Evolutionary conservation across 177 flowering plant species (phyloP).

Genomic region (Viscum album): DNA sequence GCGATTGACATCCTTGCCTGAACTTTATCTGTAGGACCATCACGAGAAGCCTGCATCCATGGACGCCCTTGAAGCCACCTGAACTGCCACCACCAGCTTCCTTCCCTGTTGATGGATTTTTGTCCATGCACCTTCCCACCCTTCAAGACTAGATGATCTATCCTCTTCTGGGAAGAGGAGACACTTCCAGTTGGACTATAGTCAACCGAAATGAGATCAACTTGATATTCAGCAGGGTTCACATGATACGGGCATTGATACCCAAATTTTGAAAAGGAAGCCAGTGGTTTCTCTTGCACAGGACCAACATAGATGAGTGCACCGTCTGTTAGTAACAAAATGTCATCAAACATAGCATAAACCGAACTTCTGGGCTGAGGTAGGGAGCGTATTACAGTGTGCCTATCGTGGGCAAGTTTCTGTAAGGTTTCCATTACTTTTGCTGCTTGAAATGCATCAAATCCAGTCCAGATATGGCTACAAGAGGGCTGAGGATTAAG

Average conservation of each 20-base stretch:
- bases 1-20: slow-evolving; percentile 93
- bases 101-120: slow-evolving; percentile 37
- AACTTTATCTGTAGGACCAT: slow-evolving; percentile 95
- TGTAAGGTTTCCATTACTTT: slow-evolving; percentile 90
- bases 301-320: slow-evolving; percentile 82
- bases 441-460: slow-evolving; percentile 98
- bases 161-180: slow-evolving; percentile 74
- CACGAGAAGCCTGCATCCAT: slow-evolving; percentile 99
- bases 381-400: slow-evolving; percentile 92
- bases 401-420: slow-evolving; percentile 87
- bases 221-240: slow-evolving; percentile 96
- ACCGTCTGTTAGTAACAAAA: slow-evolving; percentile 78
- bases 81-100: slow-evolving; percentile 91
- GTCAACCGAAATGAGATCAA: slow-evolving; percentile 93
- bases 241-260: slow-evolving; percentile 78
- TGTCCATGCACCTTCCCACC: slow-evolving; percentile 7
- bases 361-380: slow-evolving; percentile 98
- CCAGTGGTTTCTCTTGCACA: slow-evolving; percentile 60
- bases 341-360: slow-evolving; percentile 85
- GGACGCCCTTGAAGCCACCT: slow-evolving; percentile 80
- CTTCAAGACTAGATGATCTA: too few relatives aligned
- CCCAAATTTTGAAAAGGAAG: slow-evolving; percentile 79
- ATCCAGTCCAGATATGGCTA: slow-evolving; percentile 63
- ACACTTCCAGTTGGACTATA: too few relatives aligned
- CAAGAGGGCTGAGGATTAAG: too few relatives aligned